Base-by-base conservation (phyloP, 495 filamentous ascomycete genomes). In the Xylaria palmicola region DNA sequence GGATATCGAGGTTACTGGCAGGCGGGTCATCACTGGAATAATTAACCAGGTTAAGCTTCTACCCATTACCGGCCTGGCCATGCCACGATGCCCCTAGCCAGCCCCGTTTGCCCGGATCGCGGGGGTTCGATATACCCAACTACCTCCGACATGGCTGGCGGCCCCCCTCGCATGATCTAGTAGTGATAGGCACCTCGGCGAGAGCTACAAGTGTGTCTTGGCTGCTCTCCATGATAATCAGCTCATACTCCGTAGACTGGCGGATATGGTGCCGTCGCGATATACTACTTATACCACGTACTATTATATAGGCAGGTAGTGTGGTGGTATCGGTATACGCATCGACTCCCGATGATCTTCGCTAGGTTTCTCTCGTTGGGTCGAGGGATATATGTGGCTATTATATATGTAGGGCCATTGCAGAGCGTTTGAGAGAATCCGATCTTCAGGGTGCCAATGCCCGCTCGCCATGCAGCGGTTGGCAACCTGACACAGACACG, bases 341-440 rank as follows among this genome's bases (percentile, higher is more conserved):
- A n/a, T n/a, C n/a, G n/a, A n/a, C n/a, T n/a, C n/a, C 15, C 22
- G 53, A 32, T 30, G 37, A 56, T 56, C 36, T 44, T 34, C 27
- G n/a, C 39, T n/a, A 24, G n/a, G 39, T 17, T 34, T 27, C 13
- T 29, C 44, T n/a, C 53, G 8, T 17, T 29, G 19, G 39, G 29
- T 3, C 19, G 27, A 51, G 17, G 41, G 20, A 24, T 17, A 39
- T 13, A 22, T 29, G 24, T 41, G 51, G 51, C 24, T 54, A 24
- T 13, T 39, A 53, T 15, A 40, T 0, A 36, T 8, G 13, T 29
- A 9, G 15, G 10, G 27, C 6, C 49, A 17, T 37, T 24, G 19
- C 44, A 10, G 53, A 56, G 37, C 12, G 53, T 56, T 56, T 56
- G 53, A 24, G 26, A 44, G 9, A 56, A 44, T 56, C 39, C 53